Evolutionary conservation across 306 rosid genomes (phyloP).

Genomic region (Dryas drummondii): DNA sequence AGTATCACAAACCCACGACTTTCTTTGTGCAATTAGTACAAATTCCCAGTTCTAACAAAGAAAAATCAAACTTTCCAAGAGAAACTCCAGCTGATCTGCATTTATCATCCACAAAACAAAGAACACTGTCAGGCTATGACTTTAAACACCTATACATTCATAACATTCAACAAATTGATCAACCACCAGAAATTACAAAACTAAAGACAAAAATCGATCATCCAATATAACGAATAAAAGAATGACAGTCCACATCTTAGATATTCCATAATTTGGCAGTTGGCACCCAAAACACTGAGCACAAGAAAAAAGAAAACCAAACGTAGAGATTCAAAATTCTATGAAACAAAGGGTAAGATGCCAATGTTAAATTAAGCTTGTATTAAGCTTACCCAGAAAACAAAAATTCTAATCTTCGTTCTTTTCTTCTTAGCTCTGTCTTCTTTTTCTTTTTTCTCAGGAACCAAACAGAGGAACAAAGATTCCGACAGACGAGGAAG

Average conservation of each 20-base stretch:
- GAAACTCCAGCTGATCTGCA: conserved; percentile 44
- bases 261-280: conserved; percentile 6
- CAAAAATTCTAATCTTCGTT: background rate
- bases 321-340: background rate
- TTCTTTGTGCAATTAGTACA: conserved; percentile 12
- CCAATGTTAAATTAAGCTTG: background rate
- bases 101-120: conserved; percentile 23
- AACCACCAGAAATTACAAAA: conserved; percentile 1
- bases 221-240: background rate
- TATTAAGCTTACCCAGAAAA: conserved; percentile 5
- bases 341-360: background rate
- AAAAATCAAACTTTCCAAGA: background rate
- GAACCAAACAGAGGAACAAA: conserved; percentile 41
- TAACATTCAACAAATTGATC: background rate
- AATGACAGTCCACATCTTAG: background rate
- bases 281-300: background rate
- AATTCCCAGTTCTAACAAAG: conserved; percentile 18
- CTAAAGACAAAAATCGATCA: conserved; percentile 1
- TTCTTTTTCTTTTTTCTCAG: conserved; percentile 10
- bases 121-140: conserved; percentile 30
- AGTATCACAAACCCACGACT: background rate
- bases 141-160: conserved; percentile 8
- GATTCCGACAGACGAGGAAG: conserved; percentile 40
- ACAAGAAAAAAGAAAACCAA: background rate
- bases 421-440: background rate